phyloP scores from a whole-genome alignment of 345 rosid species.

The Ceriops zippeliana region DNA sequence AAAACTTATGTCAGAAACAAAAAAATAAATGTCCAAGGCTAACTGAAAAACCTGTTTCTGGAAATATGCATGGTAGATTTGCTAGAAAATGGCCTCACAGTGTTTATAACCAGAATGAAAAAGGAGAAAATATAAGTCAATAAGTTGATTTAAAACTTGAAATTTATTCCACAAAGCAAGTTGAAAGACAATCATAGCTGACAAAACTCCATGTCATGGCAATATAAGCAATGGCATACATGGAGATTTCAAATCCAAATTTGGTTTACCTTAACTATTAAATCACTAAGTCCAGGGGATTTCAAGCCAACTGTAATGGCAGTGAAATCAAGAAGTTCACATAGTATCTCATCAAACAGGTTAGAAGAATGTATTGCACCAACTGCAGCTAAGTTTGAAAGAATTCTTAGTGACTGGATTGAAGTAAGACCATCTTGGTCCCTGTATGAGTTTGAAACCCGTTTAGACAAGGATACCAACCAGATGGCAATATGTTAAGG shows the following conservation, averaged over 20 bases:
- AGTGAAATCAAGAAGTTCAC: conserved; percentile 67
- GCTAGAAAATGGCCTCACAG: neutral
- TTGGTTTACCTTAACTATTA: conserved; percentile 66
- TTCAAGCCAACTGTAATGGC: conserved; percentile 50
- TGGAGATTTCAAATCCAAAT: neutral
- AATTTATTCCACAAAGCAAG: neutral
- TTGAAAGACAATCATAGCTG: neutral
- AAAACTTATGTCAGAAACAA: neutral
- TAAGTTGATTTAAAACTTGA: no score
- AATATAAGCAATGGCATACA: neutral
- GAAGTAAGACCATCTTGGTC: conserved; percentile 59
- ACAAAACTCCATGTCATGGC: neutral
- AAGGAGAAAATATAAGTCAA: neutral
- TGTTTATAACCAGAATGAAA: neutral
- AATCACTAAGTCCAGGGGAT: conserved; percentile 51
- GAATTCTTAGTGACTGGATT: conserved; percentile 74
- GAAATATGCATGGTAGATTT: neutral
- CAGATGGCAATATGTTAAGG: neutral
- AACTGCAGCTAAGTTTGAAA: conserved; percentile 82
- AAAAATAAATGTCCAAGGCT: neutral
- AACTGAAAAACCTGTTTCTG: neutral
- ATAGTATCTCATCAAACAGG: conserved; percentile 55
- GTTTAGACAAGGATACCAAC: neutral
- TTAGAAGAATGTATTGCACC: conserved; percentile 53
- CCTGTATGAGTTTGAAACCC: conserved; percentile 42